Percentiles rank a stretch among this genome's conserved stretches.
phyloP scores from a whole-genome alignment of 1,284 basidiomycete species.

The Tylopilus sp. region DNA sequence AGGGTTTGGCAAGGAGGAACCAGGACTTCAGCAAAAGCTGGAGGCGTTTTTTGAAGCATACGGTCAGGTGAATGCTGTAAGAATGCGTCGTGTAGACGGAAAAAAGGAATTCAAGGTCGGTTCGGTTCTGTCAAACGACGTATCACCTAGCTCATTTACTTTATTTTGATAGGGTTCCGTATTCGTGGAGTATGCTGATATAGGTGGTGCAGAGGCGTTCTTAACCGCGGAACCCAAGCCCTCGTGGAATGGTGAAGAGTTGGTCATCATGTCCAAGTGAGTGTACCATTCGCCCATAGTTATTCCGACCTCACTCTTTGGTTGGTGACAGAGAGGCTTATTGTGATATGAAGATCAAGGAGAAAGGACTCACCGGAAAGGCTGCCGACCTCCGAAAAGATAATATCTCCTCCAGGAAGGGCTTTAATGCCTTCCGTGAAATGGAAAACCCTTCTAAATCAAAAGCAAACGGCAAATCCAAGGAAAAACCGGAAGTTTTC shows the following conservation, averaged over 20 bases:
- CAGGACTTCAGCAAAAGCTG: conserved; percentile 78
- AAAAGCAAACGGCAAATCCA: conserved; percentile 53
- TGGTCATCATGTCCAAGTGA: conserved; percentile 91
- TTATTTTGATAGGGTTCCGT: conserved; percentile 79
- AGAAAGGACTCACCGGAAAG: conserved; percentile 88
- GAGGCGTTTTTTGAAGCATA: conserved; percentile 89
- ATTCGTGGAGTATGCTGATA: conserved; percentile 91
- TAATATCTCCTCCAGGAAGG: conserved; percentile 60
- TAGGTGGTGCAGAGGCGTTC: conserved; percentile 80
- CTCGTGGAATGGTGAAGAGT: conserved; percentile 78
- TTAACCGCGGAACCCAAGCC: conserved; percentile 85
- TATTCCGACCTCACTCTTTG: conserved; percentile 1
- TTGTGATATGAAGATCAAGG: conserved; percentile 97
- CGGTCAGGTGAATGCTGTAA: conserved; percentile 86
- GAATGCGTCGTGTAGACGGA: conserved; percentile 83
- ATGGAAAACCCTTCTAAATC: conserved; percentile 63
- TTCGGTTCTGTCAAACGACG: not conserved
- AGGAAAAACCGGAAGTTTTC: conserved; percentile 67
- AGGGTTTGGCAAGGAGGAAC: conserved; percentile 87
- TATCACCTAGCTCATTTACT: not conserved
- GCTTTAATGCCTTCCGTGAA: conserved; percentile 93
- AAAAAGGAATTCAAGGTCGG: conserved; percentile 87
- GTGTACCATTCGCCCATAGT: conserved; percentile 34
- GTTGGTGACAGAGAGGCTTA: conserved; percentile 76
- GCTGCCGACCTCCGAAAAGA: conserved; percentile 68